phyloP scores from a whole-genome alignment of 2,329 filamentous ascomycete species.

The Cryphonectria carpinicola region DNA sequence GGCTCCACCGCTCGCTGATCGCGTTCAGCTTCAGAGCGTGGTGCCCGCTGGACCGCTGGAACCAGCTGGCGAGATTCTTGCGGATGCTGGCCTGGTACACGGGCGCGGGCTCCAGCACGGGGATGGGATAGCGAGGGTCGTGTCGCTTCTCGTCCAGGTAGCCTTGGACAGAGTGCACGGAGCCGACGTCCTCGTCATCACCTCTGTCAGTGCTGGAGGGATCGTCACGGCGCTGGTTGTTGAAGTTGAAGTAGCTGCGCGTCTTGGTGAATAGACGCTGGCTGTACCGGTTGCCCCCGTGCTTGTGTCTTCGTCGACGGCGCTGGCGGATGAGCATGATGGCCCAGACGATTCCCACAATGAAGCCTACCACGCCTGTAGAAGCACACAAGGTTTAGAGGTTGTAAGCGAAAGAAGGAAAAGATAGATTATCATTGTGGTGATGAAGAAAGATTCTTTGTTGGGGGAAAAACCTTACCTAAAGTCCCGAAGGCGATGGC shows the following conservation, averaged over 20 bases:
- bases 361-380: conserved; percentile 21
- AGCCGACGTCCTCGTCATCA: conserved; percentile 4
- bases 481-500: conserved; percentile 26
- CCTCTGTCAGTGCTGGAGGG: conserved; percentile 5
- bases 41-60: conserved; percentile 19
- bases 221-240: background rate
- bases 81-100: conserved; percentile 22
- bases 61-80: conserved; percentile 25
- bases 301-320: conserved; percentile 11
- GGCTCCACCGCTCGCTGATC: background rate
- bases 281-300: background rate
- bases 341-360: conserved; percentile 23
- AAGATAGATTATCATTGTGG: too few relatives aligned
- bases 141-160: conserved; percentile 25
- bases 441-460: too few relatives aligned
- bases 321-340: conserved; percentile 19
- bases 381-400: accelerated
- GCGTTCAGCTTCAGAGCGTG: conserved; percentile 25
- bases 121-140: conserved; percentile 12
- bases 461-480: conserved; percentile 10
- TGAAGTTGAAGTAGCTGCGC: conserved; percentile 7
- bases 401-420: too few relatives aligned
- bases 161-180: conserved; percentile 2
- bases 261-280: conserved; percentile 4
- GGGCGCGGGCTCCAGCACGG: conserved; percentile 13